A percentile compares a stretch with the other conserved stretches of the same genome.
These are phyloP conservation scores for Scutellaria barbata DNA, from an alignment of 257 asterid genomes.

Conservation along the genomic window DNA sequence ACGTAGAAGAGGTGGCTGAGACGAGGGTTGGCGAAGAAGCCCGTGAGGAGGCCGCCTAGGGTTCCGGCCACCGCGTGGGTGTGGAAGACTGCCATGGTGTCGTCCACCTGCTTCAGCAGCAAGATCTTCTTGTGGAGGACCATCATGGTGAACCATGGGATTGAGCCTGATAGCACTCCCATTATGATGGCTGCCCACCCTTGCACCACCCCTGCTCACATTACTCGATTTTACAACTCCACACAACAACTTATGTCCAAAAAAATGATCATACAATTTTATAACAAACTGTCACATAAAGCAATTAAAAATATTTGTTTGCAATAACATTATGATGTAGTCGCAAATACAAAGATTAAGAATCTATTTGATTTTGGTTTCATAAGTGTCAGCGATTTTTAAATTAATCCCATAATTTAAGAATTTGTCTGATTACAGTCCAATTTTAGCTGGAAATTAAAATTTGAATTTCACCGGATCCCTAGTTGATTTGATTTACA, in stretches of 20 bases:
- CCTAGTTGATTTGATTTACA: too few species aligned
- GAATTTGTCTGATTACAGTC: not conserved
- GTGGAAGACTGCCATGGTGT: conserved; percentile 84
- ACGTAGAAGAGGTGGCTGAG: conserved; percentile 56
- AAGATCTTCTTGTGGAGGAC: conserved; percentile 68
- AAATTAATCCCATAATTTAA: too few species aligned
- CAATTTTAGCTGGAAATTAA: not conserved
- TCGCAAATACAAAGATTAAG: too few species aligned
- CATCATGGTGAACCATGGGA: conserved; percentile 93
- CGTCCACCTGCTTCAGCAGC: conserved; percentile 67
- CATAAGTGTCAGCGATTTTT: too few species aligned
- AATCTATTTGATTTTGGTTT: too few species aligned
- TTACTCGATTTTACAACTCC: not conserved
- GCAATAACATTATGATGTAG: too few species aligned
- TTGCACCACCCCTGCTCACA: conserved; percentile 66
- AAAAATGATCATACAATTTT: too few species aligned
- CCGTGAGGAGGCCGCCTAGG: conserved; percentile 73
- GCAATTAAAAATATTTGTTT: too few species aligned
- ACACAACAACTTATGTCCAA: too few species aligned
- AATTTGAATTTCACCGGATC: not conserved
- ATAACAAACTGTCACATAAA: too few species aligned
- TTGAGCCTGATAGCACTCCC: conserved; percentile 73
- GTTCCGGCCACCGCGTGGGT: conserved; percentile 84
- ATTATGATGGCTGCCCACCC: conserved; percentile 89
- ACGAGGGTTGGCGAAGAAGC: conserved; percentile 69